Base-by-base conservation (phyloP, 139 green algal species). In the Picochlorum sp. region DNA sequence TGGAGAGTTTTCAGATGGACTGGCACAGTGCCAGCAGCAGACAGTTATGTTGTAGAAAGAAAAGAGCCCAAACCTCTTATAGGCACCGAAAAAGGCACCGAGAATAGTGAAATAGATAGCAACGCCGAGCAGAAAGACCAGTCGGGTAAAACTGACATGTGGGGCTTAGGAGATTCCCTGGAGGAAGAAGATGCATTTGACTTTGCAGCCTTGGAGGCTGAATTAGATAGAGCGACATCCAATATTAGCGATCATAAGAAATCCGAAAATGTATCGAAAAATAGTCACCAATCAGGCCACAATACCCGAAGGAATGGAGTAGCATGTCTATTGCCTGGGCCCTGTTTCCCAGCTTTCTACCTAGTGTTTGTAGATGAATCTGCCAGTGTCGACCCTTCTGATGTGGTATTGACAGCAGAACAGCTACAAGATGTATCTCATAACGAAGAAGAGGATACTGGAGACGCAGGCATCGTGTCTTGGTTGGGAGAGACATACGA, bases 401-500 rank as follows among this genome's bases (percentile, higher is more conserved):
- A 39, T 25, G 50, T 20, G 26, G 26, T 22, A 3, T 24, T 13
- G 20, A n/a, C 24, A 9, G 12, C 29, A 39, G 50, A 36, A 0
- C 12, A 10, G 36, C 8, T 31, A 13, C 7, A 25, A 20, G 18
- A 68, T 57, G 13, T 25, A 50, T 26, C 10, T 32, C 32, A 31
- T 0, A 33, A 24, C 3, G 24, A 55, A 18, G 50, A 63, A 16
- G 26, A 55, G 14, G 40, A 64, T 31, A 45, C 63, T 10, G 33
- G 58, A 2, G 60, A 74, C 20, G 33, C 52, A 2, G 35, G 5
- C 26, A 26, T 7, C 3, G 40, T 33, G 12, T 33, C 51, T 0
- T 89, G 82, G 82, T 73, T 41, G 2, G 72, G 72, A 0, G 82
- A 89, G 59, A 67, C 61, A 2, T 89, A 86, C 32, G 82, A 89